Evolutionary conservation across 176 grass and related monocot species (phyloP), one percentile per base, ranked within the genome.

Genomic region (Calamus simplicifolius): DNA sequence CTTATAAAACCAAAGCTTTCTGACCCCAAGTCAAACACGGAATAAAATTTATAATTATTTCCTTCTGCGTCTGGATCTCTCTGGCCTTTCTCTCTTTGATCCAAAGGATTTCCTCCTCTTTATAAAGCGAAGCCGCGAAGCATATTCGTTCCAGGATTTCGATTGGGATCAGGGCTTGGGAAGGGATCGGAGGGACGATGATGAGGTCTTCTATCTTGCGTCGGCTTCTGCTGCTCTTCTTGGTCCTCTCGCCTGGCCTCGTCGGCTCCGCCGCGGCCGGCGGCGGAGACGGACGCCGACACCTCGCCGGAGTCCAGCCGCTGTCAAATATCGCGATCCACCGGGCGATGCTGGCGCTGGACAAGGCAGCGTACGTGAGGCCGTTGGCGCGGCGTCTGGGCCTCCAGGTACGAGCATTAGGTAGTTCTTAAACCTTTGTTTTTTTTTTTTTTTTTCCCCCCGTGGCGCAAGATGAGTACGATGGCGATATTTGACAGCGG

Each of bases 301-400:
- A 59, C 15, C 25, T 31, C 63, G 49, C 50, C 29, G 86, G 80
- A 16, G 17, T 83, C 56, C 90, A 89, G 73, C 86, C 85, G 53
- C 80, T 95, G 70, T 89, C 86, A 49, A 73, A 77, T 31, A 83
- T 95, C 69, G 86, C 85, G n/a, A 57, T 87, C 62, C 67, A 86
- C 80, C 73, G 49, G 56, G 57, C 80, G 51, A 75, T 48, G 43
- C 43, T 89, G 4, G 70, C 76, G 3, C 10, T 89, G 8, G 30
- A 84, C 8, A 26, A 17, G 50, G 73, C 70, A 15, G 86, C 82
- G 16, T 76, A 18, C 53, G 76, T 95, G 38, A 30, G 29, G 77
- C 82, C 85, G 3, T 83, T 63, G 54, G 80, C 86, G 52, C 2
- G 21, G 54, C 23, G 84, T 38, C 79, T 95, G 50, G 90, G 90